Base-by-base conservation (phyloP, 192 early-diverging fungal genomes). In the Irineochytrium annulatum region DNA sequence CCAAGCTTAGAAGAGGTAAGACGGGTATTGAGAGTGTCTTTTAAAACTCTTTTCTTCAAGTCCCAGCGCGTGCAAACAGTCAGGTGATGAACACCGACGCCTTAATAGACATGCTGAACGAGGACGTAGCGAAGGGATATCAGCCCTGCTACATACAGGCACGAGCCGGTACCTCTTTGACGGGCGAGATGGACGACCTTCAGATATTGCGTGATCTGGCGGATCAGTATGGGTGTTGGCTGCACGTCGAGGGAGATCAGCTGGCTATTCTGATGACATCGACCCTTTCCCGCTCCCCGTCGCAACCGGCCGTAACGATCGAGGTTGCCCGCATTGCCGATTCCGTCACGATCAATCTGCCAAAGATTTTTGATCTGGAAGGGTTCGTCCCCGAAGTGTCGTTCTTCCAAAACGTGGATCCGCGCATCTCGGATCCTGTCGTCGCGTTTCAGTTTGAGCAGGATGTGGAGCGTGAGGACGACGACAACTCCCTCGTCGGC, bases 191-290 rank as follows among this genome's bases (percentile, higher is more conserved):
- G n/a, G 37, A 41, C n/a, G 37, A 41, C 11, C 37, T 41, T 41
- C 37, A n/a, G 8, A 41, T 13, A n/a, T n/a, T 41, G 8, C 8
- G 37, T 13, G 37, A 41, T 13, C 8, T 41, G n/a, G n/a, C 11
- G 8, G 37, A 41, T 41, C 37, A 41, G 37, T 41, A 41, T n/a
- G n/a, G 37, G 11, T 41, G 37, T 41, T 41, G 37, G 37, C 8
- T 41, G 37, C 37, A 41, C n/a, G 37, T 41, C n/a, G 37, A 41
- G n/a, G 37, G 37, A n/a, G 37, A 41, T 41, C 37, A 41, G n/a
- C n/a, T 41, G n/a, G n/a, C 8, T n/a, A n/a, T n/a, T 41, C 37
- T 41, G n/a, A 41, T 41, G 8, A 41, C 37, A 8, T 41, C 37
- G n/a, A 41, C 37, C 11, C 37, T 41, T 41, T 41, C 37, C n/a